Conservation (phyloP, 202 grass and related monocot species). For the Zoysia matrella region DNA sequence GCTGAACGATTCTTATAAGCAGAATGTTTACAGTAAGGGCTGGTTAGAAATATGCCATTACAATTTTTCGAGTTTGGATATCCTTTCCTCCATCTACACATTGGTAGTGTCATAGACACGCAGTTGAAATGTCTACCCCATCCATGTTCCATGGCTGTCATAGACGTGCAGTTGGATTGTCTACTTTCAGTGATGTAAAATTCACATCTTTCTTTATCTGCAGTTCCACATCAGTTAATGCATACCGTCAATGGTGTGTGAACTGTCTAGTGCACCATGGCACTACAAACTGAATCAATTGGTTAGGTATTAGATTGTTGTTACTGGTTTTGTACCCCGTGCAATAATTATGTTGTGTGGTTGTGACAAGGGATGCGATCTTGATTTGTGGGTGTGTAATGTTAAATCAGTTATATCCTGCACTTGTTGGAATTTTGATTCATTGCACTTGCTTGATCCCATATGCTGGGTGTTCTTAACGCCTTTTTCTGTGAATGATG, state of each 20-base stretch:
- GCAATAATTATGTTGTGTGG: neutral
- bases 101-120: neutral
- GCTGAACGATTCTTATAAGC: neutral
- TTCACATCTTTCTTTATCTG: neutral
- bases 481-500: neutral
- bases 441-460: neutral
- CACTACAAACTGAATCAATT: neutral
- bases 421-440: constrained; percentile 11
- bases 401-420: constrained; percentile 7
- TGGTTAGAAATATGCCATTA: too few species aligned
- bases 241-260: neutral
- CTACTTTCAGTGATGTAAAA: neutral
- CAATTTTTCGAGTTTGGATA: too few species aligned
- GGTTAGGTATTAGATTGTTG: neutral
- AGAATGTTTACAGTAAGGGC: neutral
- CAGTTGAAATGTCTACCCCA: neutral
- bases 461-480: neutral
- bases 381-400: neutral
- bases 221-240: neutral
- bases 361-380: neutral
- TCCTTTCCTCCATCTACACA: neutral
- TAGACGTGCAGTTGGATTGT: neutral
- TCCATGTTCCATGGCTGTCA: neutral
- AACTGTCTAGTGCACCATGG: neutral
- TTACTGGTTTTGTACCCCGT: neutral